These are phyloP conservation scores for Xylaria venustula DNA, from an alignment of 495 filamentous ascomycete species.

Conservation along the genomic window DNA sequence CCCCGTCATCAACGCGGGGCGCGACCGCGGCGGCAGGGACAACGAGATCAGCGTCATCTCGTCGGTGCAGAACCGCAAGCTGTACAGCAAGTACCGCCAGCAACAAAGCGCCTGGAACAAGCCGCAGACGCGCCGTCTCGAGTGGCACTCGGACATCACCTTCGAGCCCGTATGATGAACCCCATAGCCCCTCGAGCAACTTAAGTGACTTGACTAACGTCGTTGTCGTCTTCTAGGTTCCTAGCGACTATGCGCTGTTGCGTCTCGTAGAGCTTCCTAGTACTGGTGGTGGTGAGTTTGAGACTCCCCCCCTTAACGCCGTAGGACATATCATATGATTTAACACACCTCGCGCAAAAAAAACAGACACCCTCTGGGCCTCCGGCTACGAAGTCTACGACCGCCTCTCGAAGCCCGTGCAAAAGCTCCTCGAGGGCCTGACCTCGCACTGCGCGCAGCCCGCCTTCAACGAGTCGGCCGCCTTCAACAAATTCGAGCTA, in stretches of 20 bases:
- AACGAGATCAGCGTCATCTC: conserved; percentile 71
- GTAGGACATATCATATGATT: background rate
- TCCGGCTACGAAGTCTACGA: conserved; percentile 79
- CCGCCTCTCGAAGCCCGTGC: conserved; percentile 63
- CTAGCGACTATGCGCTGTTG: conserved; percentile 62
- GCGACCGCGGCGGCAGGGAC: conserved; percentile 60
- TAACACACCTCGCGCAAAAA: background rate
- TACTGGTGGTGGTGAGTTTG: conserved; percentile 64
- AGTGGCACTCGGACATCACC: conserved; percentile 69
- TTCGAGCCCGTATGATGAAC: conserved; percentile 59
- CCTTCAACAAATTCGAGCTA: conserved; percentile 54
- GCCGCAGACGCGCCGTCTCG: conserved; percentile 16
- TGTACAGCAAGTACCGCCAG: conserved; percentile 26
- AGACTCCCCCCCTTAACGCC: background rate
- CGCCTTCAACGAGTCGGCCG: conserved; percentile 56
- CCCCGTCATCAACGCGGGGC: conserved; percentile 61
- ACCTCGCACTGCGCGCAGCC: conserved; percentile 66
- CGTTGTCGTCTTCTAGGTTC: background rate
- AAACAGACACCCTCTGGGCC: conserved; percentile 69
- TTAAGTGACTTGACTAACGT: no score
- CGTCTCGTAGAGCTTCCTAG: conserved; percentile 61
- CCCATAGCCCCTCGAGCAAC: no score
- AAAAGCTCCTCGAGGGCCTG: conserved; percentile 64
- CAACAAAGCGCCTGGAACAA: conserved; percentile 38
- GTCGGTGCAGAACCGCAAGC: conserved; percentile 1